Conservation (phyloP, 169 alveolate genomes). For the Plasmodium relictum region DNA sequence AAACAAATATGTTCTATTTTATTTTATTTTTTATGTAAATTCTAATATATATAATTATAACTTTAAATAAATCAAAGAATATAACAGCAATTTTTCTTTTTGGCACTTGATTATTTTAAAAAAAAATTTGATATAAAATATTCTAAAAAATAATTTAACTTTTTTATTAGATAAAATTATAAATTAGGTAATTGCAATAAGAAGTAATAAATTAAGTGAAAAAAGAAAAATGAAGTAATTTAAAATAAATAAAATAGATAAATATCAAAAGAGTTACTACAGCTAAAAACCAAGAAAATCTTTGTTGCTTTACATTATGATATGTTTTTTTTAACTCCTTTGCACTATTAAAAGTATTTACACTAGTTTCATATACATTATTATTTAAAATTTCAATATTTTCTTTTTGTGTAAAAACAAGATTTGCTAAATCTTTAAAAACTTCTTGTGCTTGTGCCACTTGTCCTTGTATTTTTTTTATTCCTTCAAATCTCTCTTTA, state of each 20-base stretch:
- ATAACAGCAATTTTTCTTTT: too few species aligned
- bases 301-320: constrained; percentile 62
- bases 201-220: not conserved
- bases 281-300: constrained; percentile 60
- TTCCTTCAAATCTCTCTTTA: constrained; percentile 49
- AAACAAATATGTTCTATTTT: not conserved
- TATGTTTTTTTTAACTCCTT: constrained; percentile 74
- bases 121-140: too few species aligned
- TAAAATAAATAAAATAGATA: constrained; percentile 64
- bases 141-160: too few species aligned
- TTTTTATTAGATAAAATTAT: too few species aligned
- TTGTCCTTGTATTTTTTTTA: constrained; percentile 76
- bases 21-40: not conserved
- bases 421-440: constrained; percentile 72
- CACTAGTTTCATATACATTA: constrained; percentile 61
- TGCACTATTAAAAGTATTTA: constrained; percentile 61
- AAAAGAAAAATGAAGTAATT: constrained; percentile 42
- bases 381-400: constrained; percentile 58
- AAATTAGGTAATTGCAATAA: too few species aligned
- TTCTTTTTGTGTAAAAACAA: constrained; percentile 74
- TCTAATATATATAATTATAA: too few species aligned
- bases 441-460: constrained; percentile 78
- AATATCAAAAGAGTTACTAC: constrained; percentile 38
- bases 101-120: too few species aligned
- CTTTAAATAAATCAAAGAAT: too few species aligned